Evolutionary conservation across 2,329 filamentous ascomycete genomes (phyloP), one percentile per base, ranked within the genome.

Genomic region (Xylariaceae sp.): DNA sequence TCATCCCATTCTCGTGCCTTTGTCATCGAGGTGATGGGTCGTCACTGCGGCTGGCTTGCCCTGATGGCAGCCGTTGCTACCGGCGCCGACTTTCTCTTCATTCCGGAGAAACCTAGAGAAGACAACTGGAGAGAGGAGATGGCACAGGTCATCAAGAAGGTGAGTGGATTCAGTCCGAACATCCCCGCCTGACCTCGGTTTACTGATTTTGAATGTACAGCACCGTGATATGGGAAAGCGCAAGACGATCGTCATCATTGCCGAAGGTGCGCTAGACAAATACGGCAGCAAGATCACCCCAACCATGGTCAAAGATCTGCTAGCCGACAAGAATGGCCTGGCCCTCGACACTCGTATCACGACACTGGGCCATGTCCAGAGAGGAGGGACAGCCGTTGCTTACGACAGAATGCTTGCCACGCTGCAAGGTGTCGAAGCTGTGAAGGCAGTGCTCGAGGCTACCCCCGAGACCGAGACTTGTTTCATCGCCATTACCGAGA

Each of bases 21-120:
- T 63, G 89, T 98, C 41, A 85, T 98, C 47, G 92, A 96, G 64
- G 92, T 98, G 56, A 98, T 98, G 92, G 92, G 92, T 34, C 78
- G 92, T 43, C 90, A 98, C 66, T 98, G 92, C 62, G 92, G 92
- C 47, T 98, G 92, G 92, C 73, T 98, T 46, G 92, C 92, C 28
- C 74, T 98, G 46, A 96, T 97, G 83, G 85, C 90, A 11, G 90
- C 89, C 56, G 89, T 98, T 43, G 89, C 87, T 42, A 95, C 88
- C 1, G 92, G 90, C 34, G 89, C 92, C 12, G 92, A 98, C 64
- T 98, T 94, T 65, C 78, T 97, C 54, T 97, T 98, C 64, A 90
- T 96, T 49, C 92, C 92, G 0, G 92, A 98, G 66, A 88, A 89
- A 60, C 92, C 92, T 43, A 86, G 88, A 31, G 74, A 80, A 43